Base-by-base conservation (phyloP, 1,284 basidiomycete species). In the Peniophora sp. region DNA sequence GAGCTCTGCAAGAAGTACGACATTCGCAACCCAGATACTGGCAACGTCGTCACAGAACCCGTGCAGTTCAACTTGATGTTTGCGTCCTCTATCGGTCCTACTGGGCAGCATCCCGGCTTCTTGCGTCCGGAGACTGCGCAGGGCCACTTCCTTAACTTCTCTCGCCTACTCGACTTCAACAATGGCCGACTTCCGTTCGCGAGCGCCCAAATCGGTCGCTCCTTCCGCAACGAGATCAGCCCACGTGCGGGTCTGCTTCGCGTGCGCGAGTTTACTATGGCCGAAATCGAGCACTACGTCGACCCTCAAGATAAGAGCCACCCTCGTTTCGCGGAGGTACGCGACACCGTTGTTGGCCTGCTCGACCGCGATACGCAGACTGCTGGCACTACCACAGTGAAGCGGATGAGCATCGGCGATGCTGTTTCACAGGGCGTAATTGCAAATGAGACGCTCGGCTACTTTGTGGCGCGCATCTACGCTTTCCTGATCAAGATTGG, bases 61-160 rank as follows among this genome's bases (percentile, higher is more conserved):
- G 87, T 93, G 64, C 86, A 90, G 67, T 99, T 99, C 77, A 99
- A 99, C 72, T 81, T 99, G 63, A 99, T 99, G 97, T 99, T 99
- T 69, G 85, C 92, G 52, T 92, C 88, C 62, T 89, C 86, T 69
- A 99, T 99, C 64, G 97, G 97, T 27, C 97, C 97, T 10, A 98
- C 97, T 6, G 97, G 97, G 39, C 92, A 97, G 65, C 84, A 97
- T 70, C 95, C 95, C 64, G 95, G 92, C 45, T 99, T 85, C 71
- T 85, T 99, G 50, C 93, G 96, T 23, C 97, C 97, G 10, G 96
- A 99, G 70, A 99, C 96, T 0, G 96, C 97, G 0, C 97, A 99
- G 68, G 94, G 97, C 52, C 96, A 99, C 71, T 99, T 99, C 78
- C 84, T 98, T 67, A 99, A 99, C 80, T 99, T 99, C 75, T 85